Base-by-base conservation (phyloP, 495 filamentous ascomycete genomes). In the Hyaloscypha finlandica region DNA sequence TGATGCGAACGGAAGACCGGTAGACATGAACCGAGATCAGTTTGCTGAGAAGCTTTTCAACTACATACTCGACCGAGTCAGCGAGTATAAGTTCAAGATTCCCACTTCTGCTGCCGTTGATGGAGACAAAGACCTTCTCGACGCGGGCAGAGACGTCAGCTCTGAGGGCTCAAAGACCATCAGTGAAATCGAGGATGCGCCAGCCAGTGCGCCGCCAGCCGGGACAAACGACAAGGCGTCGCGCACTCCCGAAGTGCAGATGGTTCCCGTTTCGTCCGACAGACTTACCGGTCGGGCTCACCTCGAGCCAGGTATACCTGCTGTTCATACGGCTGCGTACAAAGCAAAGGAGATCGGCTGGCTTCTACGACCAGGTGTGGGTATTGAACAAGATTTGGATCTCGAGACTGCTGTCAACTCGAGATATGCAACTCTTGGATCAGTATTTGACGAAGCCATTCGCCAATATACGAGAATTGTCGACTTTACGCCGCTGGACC, bases 21-120 rank as follows among this genome's bases (percentile, higher is more conserved):
- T 97, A 20, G 85, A 97, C 69, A 85, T 90, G 64, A 79, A 84
- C n/a, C 88, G 88, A 65, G 95, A 99, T 77, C 83, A 84, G 53
- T 86, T 92, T 74, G 92, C 92, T 29, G 92, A 97, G 73, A 91
- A 89, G 56, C 84, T 99, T 0, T 97, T 93, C 81, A 97, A 97
- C 68, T 92, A 98, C 75, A 88, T 96, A 25, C 85, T 97, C 11
- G 95, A 98, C 69, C 86, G 94, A 54, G 92, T 94, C 30, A 94
- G 93, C 68, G 85, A 88, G 51, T 98, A 93, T 74, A 93, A 96
- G 66, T 90, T 92, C 71, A 90, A 91, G 75, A 80, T 85, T 19
- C 79, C 86, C 25, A 80, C 88, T 8, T 81, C 82, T 9, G 85
- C 88, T 65, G 89, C 91, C 35, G 88, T 93, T 8, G 90, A 96